Conservation (phyloP, 106 monocot genomes). For the Platanthera guangdongensis region DNA sequence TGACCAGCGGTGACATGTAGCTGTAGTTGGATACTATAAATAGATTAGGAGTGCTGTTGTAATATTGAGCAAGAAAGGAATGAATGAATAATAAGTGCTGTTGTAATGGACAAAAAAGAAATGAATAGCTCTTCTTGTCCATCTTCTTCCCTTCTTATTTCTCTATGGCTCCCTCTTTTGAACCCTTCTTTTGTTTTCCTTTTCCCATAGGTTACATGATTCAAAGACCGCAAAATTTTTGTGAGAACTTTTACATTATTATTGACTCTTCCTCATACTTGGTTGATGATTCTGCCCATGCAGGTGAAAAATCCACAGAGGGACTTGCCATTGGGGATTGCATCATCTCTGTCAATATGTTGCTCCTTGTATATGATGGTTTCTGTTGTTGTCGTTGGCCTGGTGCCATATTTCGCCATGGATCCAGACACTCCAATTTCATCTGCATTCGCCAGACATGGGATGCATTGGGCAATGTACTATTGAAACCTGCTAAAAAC, state of each 20-base stretch:
- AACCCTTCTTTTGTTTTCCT: no score
- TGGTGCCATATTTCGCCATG: slow-evolving; percentile 92
- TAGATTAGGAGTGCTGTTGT: no score
- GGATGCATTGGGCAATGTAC: slow-evolving; percentile 83
- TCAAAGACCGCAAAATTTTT: no score
- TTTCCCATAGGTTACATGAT: no score
- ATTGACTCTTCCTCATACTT: neutral
- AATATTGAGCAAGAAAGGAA: no score
- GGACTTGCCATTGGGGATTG: slow-evolving; percentile 87
- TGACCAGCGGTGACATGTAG: no score
- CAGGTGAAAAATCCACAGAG: slow-evolving; percentile 90
- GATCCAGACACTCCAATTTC: slow-evolving; percentile 95
- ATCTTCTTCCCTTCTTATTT: no score
- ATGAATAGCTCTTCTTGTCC: no score
- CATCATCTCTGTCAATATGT: slow-evolving; percentile 52
- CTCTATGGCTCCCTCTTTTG: no score
- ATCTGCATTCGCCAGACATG: slow-evolving; percentile 74
- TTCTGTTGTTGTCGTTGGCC: slow-evolving; percentile 73
- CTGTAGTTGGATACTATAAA: no score
- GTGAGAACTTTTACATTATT: neutral
- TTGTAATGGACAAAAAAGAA: no score
- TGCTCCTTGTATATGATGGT: slow-evolving; percentile 86
- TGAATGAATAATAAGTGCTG: no score
- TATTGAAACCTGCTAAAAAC: neutral
- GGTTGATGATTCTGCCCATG: slow-evolving; percentile 9